A percentile compares a stretch with the other conserved stretches of the same genome.
Evolutionary conservation across 441 rosid species (phyloP).

Genomic region (Aquilaria agallochum): DNA sequence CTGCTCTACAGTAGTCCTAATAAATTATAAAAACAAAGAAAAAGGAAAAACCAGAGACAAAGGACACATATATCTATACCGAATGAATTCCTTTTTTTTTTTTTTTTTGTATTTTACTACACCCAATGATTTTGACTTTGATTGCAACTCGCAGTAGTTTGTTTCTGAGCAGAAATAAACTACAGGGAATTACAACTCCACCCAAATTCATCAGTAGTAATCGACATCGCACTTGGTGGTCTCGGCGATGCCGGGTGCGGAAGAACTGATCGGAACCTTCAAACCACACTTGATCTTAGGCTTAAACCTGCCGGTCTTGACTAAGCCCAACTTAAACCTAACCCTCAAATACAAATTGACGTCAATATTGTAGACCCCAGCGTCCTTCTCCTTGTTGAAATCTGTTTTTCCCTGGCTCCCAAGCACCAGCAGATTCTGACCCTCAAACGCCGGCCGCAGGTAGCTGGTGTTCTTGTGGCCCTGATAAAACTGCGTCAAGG

Average conservation of each 20-base stretch:
- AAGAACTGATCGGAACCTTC: slow-evolving; percentile 41
- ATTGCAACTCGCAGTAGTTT: no score
- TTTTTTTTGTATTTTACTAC: no score
- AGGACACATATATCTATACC: no score
- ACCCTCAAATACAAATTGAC: slow-evolving; percentile 50
- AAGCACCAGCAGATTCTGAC: slow-evolving; percentile 35
- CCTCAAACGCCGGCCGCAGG: slow-evolving; percentile 37
- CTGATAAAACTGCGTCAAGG: slow-evolving; percentile 51
- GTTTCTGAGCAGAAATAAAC: no score
- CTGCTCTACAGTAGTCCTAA: no score
- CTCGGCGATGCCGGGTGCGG: slow-evolving; percentile 19
- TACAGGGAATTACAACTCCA: no score
- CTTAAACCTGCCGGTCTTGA: slow-evolving; percentile 42
- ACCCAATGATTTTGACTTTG: no score
- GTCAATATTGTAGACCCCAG: slow-evolving; percentile 47
- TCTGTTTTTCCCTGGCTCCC: slow-evolving; percentile 17
- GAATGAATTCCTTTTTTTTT: no score
- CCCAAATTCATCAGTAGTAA: slow-evolving; percentile 15
- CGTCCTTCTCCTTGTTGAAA: slow-evolving; percentile 28
- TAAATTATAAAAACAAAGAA: no score
- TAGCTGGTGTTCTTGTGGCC: slow-evolving; percentile 70
- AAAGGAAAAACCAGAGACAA: no score
- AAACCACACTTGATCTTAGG: slow-evolving; percentile 64
- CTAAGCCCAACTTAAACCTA: slow-evolving; percentile 55
- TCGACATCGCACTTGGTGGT: slow-evolving; percentile 49